phyloP scores from a whole-genome alignment of 1,139 yeast genomes.

The Casaregolazyma lundiana region DNA sequence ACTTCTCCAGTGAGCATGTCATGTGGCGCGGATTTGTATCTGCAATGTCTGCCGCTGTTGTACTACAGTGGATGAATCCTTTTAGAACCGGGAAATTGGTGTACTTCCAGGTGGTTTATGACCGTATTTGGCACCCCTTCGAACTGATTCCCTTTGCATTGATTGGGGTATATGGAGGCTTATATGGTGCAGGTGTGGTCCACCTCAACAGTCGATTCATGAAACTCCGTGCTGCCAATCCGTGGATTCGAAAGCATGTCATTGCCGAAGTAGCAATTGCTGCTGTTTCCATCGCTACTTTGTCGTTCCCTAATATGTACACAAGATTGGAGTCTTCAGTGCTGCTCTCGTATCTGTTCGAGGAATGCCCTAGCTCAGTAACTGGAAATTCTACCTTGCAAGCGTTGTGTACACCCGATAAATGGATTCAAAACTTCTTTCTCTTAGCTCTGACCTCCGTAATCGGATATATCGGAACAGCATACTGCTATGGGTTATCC shows the following conservation, averaged over 20 bases:
- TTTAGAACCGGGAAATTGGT: slow-evolving; percentile 55
- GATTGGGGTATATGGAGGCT: slow-evolving; percentile 66
- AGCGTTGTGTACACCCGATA: slow-evolving; percentile 34
- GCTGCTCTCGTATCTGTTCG: slow-evolving; percentile 54
- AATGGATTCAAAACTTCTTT: slow-evolving; percentile 27
- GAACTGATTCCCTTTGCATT: slow-evolving; percentile 66
- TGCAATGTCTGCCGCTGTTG: slow-evolving; percentile 67
- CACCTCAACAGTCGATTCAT: slow-evolving; percentile 45
- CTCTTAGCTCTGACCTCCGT: slow-evolving; percentile 43
- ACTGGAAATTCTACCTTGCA: slow-evolving; percentile 25
- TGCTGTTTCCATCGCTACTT: slow-evolving; percentile 47
- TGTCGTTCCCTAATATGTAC: slow-evolving; percentile 53
- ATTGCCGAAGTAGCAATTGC: slow-evolving; percentile 47
- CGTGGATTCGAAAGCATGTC: slow-evolving; percentile 19
- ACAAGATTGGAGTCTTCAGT: slow-evolving; percentile 55
- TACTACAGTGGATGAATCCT: slow-evolving; percentile 57
- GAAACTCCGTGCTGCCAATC: slow-evolving; percentile 30
- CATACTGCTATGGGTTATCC: slow-evolving; percentile 60
- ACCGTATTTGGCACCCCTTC: slow-evolving; percentile 66
- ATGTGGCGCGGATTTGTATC: slow-evolving; percentile 83
- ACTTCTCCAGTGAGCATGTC: slow-evolving; percentile 56
- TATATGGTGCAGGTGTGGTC: slow-evolving; percentile 55
- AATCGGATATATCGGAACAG: slow-evolving; percentile 53
- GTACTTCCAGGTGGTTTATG: slow-evolving; percentile 60
- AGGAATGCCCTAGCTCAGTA: slow-evolving; percentile 46